Evolutionary conservation across 2,329 filamentous ascomycete genomes (phyloP).

Genomic region (Nigrograna mackinnonii): DNA sequence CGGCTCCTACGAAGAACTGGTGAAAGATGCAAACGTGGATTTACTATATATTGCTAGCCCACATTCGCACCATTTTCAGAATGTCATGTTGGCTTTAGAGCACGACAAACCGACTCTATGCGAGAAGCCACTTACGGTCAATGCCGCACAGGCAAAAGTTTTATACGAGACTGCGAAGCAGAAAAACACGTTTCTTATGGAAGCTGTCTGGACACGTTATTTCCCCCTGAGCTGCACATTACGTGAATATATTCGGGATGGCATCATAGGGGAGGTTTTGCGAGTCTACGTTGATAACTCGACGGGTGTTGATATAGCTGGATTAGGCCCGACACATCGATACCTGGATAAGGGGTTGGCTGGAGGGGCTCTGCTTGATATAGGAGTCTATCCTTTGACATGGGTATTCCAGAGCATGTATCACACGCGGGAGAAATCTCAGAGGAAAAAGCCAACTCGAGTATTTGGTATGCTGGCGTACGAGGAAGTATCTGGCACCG

Average conservation of each 20-base stretch:
- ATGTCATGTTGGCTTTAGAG: slow-evolving; percentile 76
- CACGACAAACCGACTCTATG: slow-evolving; percentile 83
- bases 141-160: slow-evolving; percentile 70
- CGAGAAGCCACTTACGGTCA: slow-evolving; percentile 85
- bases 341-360: slow-evolving; percentile 81
- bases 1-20: slow-evolving; percentile 76
- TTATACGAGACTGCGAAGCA: slow-evolving; percentile 70
- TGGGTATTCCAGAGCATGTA: slow-evolving; percentile 88
- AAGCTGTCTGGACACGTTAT: slow-evolving; percentile 80
- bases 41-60: slow-evolving; percentile 86
- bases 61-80: slow-evolving; percentile 87
- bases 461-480: slow-evolving; percentile 65
- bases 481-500: slow-evolving; percentile 68
- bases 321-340: slow-evolving; percentile 61
- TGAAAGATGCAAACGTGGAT: slow-evolving; percentile 73
- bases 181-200: slow-evolving; percentile 55
- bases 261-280: slow-evolving; percentile 54
- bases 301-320: slow-evolving; percentile 59
- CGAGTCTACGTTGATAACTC: slow-evolving; percentile 61
- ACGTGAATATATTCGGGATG: slow-evolving; percentile 60
- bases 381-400: slow-evolving; percentile 82
- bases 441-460: slow-evolving; percentile 64
- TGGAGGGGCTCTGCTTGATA: slow-evolving; percentile 76
- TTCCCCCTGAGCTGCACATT: slow-evolving; percentile 80
- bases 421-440: slow-evolving; percentile 68